Evolutionary conservation across 2,329 filamentous ascomycete species (phyloP).

Genomic region (Dryadomyces quercivorus): DNA sequence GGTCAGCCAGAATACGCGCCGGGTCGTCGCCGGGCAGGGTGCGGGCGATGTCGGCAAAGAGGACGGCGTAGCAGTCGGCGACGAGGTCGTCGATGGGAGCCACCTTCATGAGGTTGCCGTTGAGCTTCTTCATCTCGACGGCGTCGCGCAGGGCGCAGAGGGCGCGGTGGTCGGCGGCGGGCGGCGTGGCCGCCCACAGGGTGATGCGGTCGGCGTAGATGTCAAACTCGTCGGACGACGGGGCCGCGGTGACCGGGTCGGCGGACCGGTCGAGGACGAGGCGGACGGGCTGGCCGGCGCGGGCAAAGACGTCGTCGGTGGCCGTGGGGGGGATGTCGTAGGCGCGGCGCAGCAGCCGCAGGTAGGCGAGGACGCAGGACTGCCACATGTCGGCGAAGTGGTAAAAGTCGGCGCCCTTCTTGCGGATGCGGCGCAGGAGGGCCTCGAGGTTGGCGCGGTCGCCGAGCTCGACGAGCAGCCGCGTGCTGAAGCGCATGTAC

Average conservation of each 20-base stretch:
- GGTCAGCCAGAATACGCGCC: conserved; percentile 32
- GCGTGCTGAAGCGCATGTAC: conserved; percentile 73
- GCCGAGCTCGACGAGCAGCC: conserved; percentile 59
- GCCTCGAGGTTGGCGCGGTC: conserved; percentile 68
- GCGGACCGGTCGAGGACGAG: not conserved
- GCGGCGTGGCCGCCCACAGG: conserved; percentile 30
- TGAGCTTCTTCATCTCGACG: conserved; percentile 56
- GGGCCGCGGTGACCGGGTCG: conserved; percentile 18
- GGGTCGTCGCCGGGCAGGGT: conserved; percentile 40
- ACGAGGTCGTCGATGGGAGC: conserved; percentile 86
- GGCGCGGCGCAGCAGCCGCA: conserved; percentile 37
- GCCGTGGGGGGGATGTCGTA: conserved; percentile 31
- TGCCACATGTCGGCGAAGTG: conserved; percentile 51
- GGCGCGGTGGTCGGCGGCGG: conserved; percentile 22
- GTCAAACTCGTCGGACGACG: conserved; percentile 44
- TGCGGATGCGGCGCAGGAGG: conserved; percentile 65
- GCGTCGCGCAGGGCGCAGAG: conserved; percentile 45
- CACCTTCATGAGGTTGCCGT: conserved; percentile 77
- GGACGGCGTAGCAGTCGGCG: conserved; percentile 71
- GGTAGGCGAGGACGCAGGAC: conserved; percentile 39
- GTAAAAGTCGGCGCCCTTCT: conserved; percentile 66
- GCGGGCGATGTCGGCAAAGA: conserved; percentile 57
- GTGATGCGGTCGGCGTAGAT: conserved; percentile 40
- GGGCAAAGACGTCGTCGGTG: conserved; percentile 40
- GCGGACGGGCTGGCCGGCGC: not conserved